Base-by-base conservation (phyloP, 2,329 filamentous ascomycete genomes). In the Pseudogymnoascus sp. region DNA sequence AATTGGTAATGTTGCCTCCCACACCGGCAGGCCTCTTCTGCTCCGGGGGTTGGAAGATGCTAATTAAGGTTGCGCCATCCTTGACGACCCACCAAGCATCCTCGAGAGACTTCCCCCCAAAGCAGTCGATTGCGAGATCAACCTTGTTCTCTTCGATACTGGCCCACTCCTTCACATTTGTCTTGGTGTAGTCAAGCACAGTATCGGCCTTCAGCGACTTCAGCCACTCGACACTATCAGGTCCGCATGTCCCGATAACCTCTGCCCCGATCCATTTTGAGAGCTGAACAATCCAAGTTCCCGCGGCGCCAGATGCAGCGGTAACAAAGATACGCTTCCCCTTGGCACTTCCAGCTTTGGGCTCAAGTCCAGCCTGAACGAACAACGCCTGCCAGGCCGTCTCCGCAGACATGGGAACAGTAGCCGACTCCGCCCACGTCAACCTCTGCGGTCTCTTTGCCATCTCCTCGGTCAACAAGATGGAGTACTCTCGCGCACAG, bases 311-410 rank as follows among this genome's bases (percentile, higher is more conserved):
- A 4, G 76, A 74, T 1, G 78, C 77, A 55, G 73, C 79, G 3
- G 75, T 79, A 12, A 80, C 69, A 14, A 78, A 71, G 2, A 80
- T 69, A 19, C 73, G 67, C 67, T 76, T 77, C 7, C 69, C 71
- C 16, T 64, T 64, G 65, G 68, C 69, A 19, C 65, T 64, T 2
- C 63, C 63, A 6, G 61, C 66, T n/a, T 67, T 33, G 5, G 61
- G 66, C 14, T 63, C 60, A n/a, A 74, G n/a, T 31, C 72, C 71
- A 2, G 68, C 69, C 63, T 77, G 69, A 12, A 73, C 70, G 58
- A 80, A 79, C 2, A 80, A 65, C 5, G 72, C 73, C 68, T 80
- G 77, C 72, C 73, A 78, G 6, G 77, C 78, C 62, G 75, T 79
- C 65, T 76, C 59, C 4, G 75, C 74, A 6, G 71, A 74, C 63